A percentile compares a stretch with the other conserved stretches of the same genome.
Conservation (phyloP, 2,329 filamentous ascomycete species). For the Xylariaceae sp. region DNA sequence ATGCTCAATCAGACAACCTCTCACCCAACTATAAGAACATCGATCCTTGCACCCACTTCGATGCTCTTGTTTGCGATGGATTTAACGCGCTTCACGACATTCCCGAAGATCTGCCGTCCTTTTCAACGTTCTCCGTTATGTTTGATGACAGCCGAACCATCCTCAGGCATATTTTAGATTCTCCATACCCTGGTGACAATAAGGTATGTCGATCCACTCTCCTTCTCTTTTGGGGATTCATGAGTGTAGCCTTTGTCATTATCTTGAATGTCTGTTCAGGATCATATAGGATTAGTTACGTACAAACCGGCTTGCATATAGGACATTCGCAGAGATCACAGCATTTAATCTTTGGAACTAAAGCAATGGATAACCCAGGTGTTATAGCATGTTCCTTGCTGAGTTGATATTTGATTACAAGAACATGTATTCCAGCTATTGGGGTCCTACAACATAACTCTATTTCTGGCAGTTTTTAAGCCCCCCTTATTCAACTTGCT, state of each 20-base stretch:
- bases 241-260: background rate
- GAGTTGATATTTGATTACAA: background rate
- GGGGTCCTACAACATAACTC: background rate
- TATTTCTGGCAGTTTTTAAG: background rate
- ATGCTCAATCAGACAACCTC: conserved; percentile 43
- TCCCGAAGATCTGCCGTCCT: conserved; percentile 57
- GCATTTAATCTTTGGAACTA: background rate
- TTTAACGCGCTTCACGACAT: conserved; percentile 63
- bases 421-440: background rate
- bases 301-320: background rate
- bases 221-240: background rate
- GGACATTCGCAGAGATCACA: background rate
- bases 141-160: conserved; percentile 54
- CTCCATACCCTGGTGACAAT: conserved; percentile 45
- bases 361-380: background rate
- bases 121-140: conserved; percentile 59
- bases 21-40: conserved; percentile 58
- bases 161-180: conserved; percentile 61
- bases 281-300: background rate
- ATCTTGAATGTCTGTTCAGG: background rate
- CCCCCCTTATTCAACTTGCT: conserved; percentile 14
- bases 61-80: conserved; percentile 63
- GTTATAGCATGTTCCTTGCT: background rate
- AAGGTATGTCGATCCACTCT: conserved; percentile 27
- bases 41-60: conserved; percentile 66